A percentile compares a stretch with the other conserved stretches of the same genome.
Conservation (phyloP, 2,329 filamentous ascomycete species). For the Paraphaeosphaeria minitans region DNA sequence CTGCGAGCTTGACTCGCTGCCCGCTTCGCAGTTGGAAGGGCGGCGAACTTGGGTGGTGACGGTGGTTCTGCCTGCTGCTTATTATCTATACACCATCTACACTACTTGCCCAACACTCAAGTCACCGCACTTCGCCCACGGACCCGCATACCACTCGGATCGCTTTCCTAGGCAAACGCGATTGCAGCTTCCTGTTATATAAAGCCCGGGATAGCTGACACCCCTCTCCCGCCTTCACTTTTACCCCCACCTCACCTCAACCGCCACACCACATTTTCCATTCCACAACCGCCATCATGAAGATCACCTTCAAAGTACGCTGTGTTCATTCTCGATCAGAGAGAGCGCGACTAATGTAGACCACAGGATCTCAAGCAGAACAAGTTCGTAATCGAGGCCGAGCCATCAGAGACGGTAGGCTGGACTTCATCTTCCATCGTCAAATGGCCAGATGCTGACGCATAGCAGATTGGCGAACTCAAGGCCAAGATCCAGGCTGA, state of each 20-base stretch:
- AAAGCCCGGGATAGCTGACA: slow-evolving; percentile 7
- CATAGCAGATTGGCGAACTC: slow-evolving; percentile 75
- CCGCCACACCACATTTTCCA: slow-evolving; percentile 12
- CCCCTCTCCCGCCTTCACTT: slow-evolving; percentile 30
- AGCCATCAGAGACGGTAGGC: slow-evolving; percentile 85
- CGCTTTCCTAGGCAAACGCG: slow-evolving; percentile 4
- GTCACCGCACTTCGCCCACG: not conserved
- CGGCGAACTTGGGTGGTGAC: not conserved
- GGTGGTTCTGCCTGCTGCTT: slow-evolving; percentile 27
- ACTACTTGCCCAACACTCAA: slow-evolving; percentile 16
- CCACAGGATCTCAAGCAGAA: slow-evolving; percentile 94
- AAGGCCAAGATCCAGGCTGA: slow-evolving; percentile 92
- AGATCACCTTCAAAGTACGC: slow-evolving; percentile 72
- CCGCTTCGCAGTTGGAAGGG: slow-evolving; percentile 2
- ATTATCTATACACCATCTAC: too few relatives aligned
- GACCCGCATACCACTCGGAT: slow-evolving; percentile 13
- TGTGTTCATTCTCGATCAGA: slow-evolving; percentile 17
- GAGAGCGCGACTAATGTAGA: slow-evolving; percentile 26
- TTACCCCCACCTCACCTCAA: slow-evolving; percentile 27
- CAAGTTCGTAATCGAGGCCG: slow-evolving; percentile 95
- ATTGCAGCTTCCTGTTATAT: slow-evolving; percentile 8
- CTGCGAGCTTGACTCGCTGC: too few relatives aligned
- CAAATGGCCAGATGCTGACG: slow-evolving; percentile 22
- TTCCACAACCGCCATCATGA: slow-evolving; percentile 55
- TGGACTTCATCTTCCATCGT: slow-evolving; percentile 25